phyloP scores from a whole-genome alignment of 257 asterid genomes.

The Fraxinus americana region DNA sequence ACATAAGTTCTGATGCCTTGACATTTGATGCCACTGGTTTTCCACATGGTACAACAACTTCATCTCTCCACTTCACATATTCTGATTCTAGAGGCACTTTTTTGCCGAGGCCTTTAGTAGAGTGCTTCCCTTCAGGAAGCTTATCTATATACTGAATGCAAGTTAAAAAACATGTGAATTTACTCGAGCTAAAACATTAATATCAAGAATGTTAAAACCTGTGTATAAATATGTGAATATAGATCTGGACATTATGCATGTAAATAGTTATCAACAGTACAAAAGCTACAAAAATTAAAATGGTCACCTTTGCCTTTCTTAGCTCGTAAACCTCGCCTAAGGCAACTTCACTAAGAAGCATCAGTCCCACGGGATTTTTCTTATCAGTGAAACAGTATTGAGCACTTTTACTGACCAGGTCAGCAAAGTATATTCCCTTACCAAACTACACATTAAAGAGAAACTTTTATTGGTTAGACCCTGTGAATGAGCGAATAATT shows the following conservation, averaged over 20 bases:
- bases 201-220: slow-evolving; percentile 6
- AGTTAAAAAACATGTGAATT: slow-evolving; percentile 9
- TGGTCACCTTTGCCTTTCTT: slow-evolving; percentile 66
- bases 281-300: slow-evolving; percentile 9
- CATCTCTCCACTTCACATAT: slow-evolving; percentile 75
- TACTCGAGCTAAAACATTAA: neutral
- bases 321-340: slow-evolving; percentile 83
- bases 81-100: slow-evolving; percentile 73
- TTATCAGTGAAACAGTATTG: slow-evolving; percentile 82
- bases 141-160: slow-evolving; percentile 78
- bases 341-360: slow-evolving; percentile 98
- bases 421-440: slow-evolving; percentile 95
- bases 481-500: neutral
- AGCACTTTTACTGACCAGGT: slow-evolving; percentile 97
- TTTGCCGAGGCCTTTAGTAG: slow-evolving; percentile 94
- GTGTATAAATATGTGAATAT: slow-evolving; percentile 1
- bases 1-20: slow-evolving; percentile 79
- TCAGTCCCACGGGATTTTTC: slow-evolving; percentile 86
- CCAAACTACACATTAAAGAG: slow-evolving; percentile 65
- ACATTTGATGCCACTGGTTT: slow-evolving; percentile 74
- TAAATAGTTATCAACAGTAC: neutral
- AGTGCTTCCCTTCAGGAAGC: slow-evolving; percentile 89
- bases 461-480: slow-evolving; percentile 10
- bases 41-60: slow-evolving; percentile 88
- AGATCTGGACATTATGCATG: neutral